Evolutionary conservation across 202 grass and related monocot genomes (phyloP).

Genomic region (Carex sylvatica): DNA sequence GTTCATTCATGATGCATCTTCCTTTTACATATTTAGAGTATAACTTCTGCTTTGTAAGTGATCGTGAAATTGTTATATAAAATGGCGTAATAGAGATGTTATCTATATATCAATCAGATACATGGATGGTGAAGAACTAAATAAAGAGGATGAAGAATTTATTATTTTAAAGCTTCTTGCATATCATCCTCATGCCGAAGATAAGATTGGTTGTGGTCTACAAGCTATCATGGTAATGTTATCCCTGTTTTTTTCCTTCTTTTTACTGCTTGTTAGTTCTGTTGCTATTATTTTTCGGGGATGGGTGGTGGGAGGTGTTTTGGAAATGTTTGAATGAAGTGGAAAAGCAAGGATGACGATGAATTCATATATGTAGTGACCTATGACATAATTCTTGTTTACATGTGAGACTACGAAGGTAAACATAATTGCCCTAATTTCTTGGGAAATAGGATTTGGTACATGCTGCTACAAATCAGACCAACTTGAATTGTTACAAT

Average conservation of each 20-base stretch:
- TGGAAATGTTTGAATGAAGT: not conserved
- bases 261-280: not conserved
- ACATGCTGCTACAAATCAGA: not conserved
- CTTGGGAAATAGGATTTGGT: not conserved
- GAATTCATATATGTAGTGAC: not conserved
- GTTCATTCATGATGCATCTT: not conserved
- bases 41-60: not conserved
- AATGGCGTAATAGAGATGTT: not conserved
- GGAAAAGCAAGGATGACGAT: not conserved
- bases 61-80: not conserved
- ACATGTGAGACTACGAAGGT: not conserved
- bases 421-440: not conserved
- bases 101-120: slow-evolving; percentile 48
- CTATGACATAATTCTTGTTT: not conserved
- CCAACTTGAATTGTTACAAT: not conserved
- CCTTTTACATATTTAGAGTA: not conserved
- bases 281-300: not conserved
- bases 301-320: not conserved
- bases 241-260: not conserved
- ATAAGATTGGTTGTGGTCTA: slow-evolving; percentile 88
- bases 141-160: slow-evolving; percentile 48
- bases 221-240: slow-evolving; percentile 73
- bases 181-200: slow-evolving; percentile 63
- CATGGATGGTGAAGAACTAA: slow-evolving; percentile 56
- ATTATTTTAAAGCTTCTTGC: slow-evolving; percentile 69